Conservation (phyloP, 768 basidiomycete species). For the Agrocybe pediades region DNA sequence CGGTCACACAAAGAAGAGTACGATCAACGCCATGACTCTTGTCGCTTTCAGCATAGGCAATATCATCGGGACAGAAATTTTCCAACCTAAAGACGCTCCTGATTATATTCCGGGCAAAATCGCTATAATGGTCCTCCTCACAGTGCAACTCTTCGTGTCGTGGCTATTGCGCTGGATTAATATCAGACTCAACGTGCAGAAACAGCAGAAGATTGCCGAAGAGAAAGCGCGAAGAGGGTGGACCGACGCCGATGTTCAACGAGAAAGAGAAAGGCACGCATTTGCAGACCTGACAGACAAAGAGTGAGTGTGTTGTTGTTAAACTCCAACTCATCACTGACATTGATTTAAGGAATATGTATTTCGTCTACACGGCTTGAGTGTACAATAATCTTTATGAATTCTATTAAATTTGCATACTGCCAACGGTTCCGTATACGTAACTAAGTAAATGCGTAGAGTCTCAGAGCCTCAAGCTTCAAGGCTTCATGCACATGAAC, state of each 20-base stretch:
- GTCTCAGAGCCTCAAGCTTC: too few species aligned
- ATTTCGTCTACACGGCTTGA: slow-evolving; percentile 59
- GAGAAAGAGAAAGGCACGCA: slow-evolving; percentile 59
- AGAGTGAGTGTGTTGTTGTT: slow-evolving; percentile 41
- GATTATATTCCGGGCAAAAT: slow-evolving; percentile 68
- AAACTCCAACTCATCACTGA: too few species aligned
- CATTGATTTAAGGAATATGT: slow-evolving; percentile 45
- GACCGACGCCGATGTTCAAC: slow-evolving; percentile 57
- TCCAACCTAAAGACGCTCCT: slow-evolving; percentile 62
- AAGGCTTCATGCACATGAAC: too few species aligned
- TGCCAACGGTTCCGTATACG: not conserved
- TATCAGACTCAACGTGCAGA: slow-evolving; percentile 51
- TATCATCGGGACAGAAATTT: slow-evolving; percentile 64
- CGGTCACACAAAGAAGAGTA: slow-evolving; percentile 71
- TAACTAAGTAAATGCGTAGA: not conserved
- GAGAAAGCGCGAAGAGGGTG: slow-evolving; percentile 51
- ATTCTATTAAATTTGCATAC: not conserved
- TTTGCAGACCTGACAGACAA: slow-evolving; percentile 67
- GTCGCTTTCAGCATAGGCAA: slow-evolving; percentile 58
- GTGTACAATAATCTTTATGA: not conserved
- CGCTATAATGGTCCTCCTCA: slow-evolving; percentile 61
- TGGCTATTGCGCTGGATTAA: slow-evolving; percentile 57
- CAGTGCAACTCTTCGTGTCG: slow-evolving; percentile 49
- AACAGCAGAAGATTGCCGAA: slow-evolving; percentile 39
- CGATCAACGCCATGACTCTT: slow-evolving; percentile 62